These are phyloP conservation scores for Viridothelium virens DNA, from an alignment of 495 filamentous ascomycete genomes.

Conservation along the genomic window DNA sequence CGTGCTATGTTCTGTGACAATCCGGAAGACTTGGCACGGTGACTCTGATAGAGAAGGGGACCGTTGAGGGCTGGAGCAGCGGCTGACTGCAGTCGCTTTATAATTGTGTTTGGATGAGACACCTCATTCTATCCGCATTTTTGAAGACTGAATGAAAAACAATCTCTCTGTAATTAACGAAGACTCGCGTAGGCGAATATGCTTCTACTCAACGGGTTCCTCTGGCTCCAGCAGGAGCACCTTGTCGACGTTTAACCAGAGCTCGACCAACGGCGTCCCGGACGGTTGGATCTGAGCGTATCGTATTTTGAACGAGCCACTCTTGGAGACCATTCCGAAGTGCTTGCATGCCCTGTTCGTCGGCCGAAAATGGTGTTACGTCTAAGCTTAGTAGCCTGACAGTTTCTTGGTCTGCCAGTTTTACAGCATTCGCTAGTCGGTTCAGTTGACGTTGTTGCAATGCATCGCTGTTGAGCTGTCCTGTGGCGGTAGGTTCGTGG, in stretches of 20 bases:
- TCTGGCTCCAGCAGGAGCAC: constrained; percentile 16
- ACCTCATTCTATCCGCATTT: too few relatives aligned
- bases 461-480: constrained; percentile 28
- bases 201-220: not conserved
- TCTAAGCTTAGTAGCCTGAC: constrained; percentile 64
- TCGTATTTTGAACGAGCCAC: constrained; percentile 39
- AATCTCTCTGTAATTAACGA: too few relatives aligned
- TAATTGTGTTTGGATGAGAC: too few relatives aligned
- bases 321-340: constrained; percentile 32
- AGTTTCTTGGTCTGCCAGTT: constrained; percentile 57
- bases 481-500: constrained; percentile 23
- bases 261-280: constrained; percentile 34
- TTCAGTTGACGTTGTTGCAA: constrained; percentile 45
- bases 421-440: constrained; percentile 47
- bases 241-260: constrained; percentile 27
- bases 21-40: too few relatives aligned
- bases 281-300: constrained; percentile 36
- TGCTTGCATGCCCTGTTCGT: constrained; percentile 48
- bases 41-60: too few relatives aligned
- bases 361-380: constrained; percentile 71
- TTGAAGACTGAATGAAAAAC: too few relatives aligned
- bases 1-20: too few relatives aligned
- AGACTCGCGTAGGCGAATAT: not conserved
- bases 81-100: too few relatives aligned
- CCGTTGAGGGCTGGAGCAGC: too few relatives aligned